Conservation (phyloP, 108 stramenopile genomes). For the Skeletonema costatum region DNA sequence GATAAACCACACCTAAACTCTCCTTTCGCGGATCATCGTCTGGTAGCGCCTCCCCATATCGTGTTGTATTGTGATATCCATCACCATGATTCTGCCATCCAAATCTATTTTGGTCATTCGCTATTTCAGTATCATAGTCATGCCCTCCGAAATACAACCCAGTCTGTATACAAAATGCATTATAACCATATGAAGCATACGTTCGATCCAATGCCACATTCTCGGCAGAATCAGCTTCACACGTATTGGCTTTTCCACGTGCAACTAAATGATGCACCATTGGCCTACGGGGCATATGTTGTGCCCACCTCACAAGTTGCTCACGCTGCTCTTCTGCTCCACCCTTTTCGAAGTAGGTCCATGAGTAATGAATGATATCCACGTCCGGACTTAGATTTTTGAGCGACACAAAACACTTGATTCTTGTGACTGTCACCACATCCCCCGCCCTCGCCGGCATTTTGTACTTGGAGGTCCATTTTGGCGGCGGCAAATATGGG, state of each 20-base stretch:
- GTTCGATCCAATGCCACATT: conserved; percentile 37
- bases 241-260: conserved; percentile 40
- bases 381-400: conserved; percentile 28
- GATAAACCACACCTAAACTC: conserved; percentile 50
- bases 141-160: conserved; percentile 52
- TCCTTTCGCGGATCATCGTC: conserved; percentile 45
- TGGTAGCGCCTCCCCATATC: conserved; percentile 47
- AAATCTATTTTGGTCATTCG: conserved; percentile 35
- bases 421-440: conserved; percentile 55
- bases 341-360: conserved; percentile 59
- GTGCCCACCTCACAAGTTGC: conserved; percentile 44
- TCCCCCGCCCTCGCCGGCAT: conserved; percentile 61
- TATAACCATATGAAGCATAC: conserved; percentile 50
- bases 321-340: conserved; percentile 37
- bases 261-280: conserved; percentile 53
- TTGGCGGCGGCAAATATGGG: conserved; percentile 41
- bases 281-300: conserved; percentile 40
- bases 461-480: conserved; percentile 45
- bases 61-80: conserved; percentile 60
- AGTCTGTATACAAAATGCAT: conserved; percentile 56
- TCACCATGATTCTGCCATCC: conserved; percentile 51
- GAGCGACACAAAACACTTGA: conserved; percentile 56
- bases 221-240: conserved; percentile 21
- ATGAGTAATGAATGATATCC: neutral
- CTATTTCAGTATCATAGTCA: conserved; percentile 44